Percentiles rank a stretch among this genome's conserved stretches.
Evolutionary conservation across 2,329 filamentous ascomycete genomes (phyloP).

Genomic region (Fusarium decemcellulare): DNA sequence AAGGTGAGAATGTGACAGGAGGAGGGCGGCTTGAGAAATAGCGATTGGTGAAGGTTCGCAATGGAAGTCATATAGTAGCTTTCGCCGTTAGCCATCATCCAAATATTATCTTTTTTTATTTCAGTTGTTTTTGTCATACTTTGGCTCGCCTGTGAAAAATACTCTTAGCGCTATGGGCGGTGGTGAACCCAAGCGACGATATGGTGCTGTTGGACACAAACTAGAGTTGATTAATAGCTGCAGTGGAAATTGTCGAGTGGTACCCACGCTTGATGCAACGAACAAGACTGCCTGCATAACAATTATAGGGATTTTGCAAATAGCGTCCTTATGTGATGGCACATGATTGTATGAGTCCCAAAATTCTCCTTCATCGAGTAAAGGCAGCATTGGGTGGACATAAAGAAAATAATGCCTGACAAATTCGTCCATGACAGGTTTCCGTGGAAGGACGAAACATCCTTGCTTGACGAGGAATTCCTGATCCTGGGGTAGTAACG

Average conservation of each 20-base stretch:
- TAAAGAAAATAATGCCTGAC: conserved; percentile 15
- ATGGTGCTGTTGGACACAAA: background rate
- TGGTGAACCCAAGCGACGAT: background rate
- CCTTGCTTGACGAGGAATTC: background rate
- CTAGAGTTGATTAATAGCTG: background rate
- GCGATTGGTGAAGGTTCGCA: too few relatives aligned
- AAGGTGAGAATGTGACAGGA: too few relatives aligned
- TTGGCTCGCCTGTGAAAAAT: background rate
- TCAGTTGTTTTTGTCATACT: too few relatives aligned
- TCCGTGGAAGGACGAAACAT: background rate
- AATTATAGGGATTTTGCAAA: background rate
- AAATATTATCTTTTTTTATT: too few relatives aligned
- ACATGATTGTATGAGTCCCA: background rate
- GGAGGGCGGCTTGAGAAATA: too few relatives aligned
- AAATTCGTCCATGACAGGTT: background rate
- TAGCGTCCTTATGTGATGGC: background rate
- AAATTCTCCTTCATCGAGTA: conserved; percentile 8
- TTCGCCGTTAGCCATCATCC: background rate
- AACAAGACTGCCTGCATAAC: background rate
- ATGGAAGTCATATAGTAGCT: background rate
- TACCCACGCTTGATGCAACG: background rate
- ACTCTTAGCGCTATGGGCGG: background rate
- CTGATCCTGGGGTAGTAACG: too few relatives aligned
- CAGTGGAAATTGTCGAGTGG: background rate
- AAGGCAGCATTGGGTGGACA: conserved; percentile 9